These are phyloP conservation scores for Naganishia albida DNA, from an alignment of 1,284 basidiomycete genomes.

Conservation along the genomic window DNA sequence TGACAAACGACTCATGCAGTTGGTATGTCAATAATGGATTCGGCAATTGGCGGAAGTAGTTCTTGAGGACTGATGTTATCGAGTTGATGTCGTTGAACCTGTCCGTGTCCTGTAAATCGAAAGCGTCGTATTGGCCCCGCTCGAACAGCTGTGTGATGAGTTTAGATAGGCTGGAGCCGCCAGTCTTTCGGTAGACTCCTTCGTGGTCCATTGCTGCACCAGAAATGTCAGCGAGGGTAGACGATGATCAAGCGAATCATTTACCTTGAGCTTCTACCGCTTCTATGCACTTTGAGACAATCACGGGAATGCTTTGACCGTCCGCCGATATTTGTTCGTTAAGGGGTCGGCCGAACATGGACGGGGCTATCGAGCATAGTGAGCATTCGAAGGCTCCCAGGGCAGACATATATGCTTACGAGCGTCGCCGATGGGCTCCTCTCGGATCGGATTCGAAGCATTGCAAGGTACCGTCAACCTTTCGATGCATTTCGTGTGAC, in stretches of 20 bases:
- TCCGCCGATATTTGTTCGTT: constrained; percentile 79
- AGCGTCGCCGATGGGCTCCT: constrained; percentile 34
- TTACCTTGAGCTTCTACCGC: constrained; percentile 83
- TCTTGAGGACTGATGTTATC: constrained; percentile 94
- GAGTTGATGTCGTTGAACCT: constrained; percentile 94
- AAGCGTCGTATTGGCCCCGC: constrained; percentile 79
- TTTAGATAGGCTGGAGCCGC: constrained; percentile 88
- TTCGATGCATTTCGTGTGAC: constrained; percentile 56
- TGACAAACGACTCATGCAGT: constrained; percentile 86
- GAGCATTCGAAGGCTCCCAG: constrained; percentile 11
- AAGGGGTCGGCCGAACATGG: constrained; percentile 88
- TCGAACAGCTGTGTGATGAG: constrained; percentile 94
- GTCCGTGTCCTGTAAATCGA: constrained; percentile 83
- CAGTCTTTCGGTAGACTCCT: constrained; percentile 93
- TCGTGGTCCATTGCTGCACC: constrained; percentile 53
- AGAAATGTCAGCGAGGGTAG: constrained; percentile 5
- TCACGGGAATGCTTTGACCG: constrained; percentile 71
- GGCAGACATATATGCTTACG: constrained; percentile 30
- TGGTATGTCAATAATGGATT: constrained; percentile 87
- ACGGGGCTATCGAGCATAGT: constrained; percentile 61
- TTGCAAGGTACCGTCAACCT: constrained; percentile 51
- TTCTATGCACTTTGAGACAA: constrained; percentile 93
- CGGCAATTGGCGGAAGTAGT: constrained; percentile 89
- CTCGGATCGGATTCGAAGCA: constrained; percentile 24
- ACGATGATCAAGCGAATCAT: constrained; percentile 42